Evolutionary conservation across 176 grass and related monocot genomes (phyloP).

Genomic region (Zea luxurians): DNA sequence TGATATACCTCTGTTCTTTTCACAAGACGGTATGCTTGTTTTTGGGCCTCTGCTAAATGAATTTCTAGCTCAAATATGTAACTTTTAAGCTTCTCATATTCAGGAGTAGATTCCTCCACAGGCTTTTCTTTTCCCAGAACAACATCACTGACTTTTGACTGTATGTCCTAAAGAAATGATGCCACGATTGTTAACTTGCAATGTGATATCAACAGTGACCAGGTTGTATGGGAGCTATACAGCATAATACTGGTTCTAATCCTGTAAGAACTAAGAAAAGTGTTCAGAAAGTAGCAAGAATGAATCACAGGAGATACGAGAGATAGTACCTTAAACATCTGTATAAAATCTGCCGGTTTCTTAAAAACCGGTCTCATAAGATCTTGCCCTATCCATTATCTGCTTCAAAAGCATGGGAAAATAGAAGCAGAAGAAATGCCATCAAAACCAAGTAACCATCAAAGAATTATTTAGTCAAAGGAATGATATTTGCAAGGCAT

Average conservation of each 20-base stretch:
- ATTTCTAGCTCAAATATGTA: conserved; percentile 98
- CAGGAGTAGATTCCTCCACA: conserved; percentile 89
- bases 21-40: conserved; percentile 96
- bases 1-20: conserved; percentile 85
- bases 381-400: conserved; percentile 97
- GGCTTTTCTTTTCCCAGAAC: conserved; percentile 99
- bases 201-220: conserved; percentile 9
- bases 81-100: conserved; percentile 94
- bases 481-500: not conserved
- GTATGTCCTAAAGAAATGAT: conserved; percentile 61
- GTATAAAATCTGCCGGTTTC: conserved; percentile 84
- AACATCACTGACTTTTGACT: conserved; percentile 93
- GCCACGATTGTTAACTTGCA: not conserved
- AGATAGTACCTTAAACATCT: conserved; percentile 93
- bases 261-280: not conserved
- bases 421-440: conserved; percentile 23
- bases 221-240: not conserved
- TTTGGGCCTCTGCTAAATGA: conserved; percentile 92
- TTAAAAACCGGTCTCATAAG: conserved; percentile 85
- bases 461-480: conserved; percentile 4
- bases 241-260: not conserved
- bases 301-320: not conserved
- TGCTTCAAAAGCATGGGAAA: conserved; percentile 35
- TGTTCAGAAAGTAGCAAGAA: conserved; percentile 28
- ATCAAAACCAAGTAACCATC: not conserved